These are phyloP conservation scores for Phellinidium pouzarii DNA, from an alignment of 1,284 basidiomycete genomes.

Conservation along the genomic window DNA sequence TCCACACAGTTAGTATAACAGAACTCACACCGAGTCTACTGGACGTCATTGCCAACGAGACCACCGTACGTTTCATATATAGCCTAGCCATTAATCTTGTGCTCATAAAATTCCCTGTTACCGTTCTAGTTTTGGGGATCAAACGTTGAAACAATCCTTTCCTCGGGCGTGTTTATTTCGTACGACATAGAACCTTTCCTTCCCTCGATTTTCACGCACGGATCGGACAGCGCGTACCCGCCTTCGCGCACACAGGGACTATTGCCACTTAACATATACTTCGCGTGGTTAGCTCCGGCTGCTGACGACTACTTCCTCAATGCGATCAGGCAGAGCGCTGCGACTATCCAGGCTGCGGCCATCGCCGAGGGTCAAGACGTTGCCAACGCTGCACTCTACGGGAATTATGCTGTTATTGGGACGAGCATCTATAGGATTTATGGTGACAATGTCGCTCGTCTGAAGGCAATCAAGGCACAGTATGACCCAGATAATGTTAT, in stretches of 20 bases:
- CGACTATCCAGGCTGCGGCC: constrained; percentile 32
- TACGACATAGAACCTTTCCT: constrained; percentile 56
- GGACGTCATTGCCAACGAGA: constrained; percentile 44
- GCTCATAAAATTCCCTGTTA: not conserved
- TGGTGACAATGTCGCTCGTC: constrained; percentile 19
- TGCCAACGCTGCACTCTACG: constrained; percentile 37
- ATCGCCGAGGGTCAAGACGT: constrained; percentile 38
- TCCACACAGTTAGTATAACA: constrained; percentile 42
- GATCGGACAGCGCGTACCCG: constrained; percentile 23
- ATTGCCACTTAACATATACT: constrained; percentile 44
- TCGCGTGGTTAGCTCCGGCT: constrained; percentile 32
- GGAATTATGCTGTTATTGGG: constrained; percentile 45
- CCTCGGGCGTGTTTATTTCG: constrained; percentile 34
- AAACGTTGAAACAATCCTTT: constrained; percentile 22
- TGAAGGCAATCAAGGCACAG: constrained; percentile 20
- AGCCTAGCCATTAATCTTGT: not conserved
- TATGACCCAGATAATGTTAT: constrained; percentile 24
- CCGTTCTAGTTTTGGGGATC: constrained; percentile 32
- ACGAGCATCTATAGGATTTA: constrained; percentile 41
- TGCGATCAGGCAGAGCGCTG: constrained; percentile 34
- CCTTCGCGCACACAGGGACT: constrained; percentile 32
- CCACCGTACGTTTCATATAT: constrained; percentile 30
- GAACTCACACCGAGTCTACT: constrained; percentile 36
- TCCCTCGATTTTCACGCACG: constrained; percentile 36
- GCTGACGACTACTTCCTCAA: constrained; percentile 36